Evolutionary conservation across 2,329 filamentous ascomycete genomes (phyloP), one percentile per base, ranked within the genome.

Genomic region (Neofusicoccum parvum): DNA sequence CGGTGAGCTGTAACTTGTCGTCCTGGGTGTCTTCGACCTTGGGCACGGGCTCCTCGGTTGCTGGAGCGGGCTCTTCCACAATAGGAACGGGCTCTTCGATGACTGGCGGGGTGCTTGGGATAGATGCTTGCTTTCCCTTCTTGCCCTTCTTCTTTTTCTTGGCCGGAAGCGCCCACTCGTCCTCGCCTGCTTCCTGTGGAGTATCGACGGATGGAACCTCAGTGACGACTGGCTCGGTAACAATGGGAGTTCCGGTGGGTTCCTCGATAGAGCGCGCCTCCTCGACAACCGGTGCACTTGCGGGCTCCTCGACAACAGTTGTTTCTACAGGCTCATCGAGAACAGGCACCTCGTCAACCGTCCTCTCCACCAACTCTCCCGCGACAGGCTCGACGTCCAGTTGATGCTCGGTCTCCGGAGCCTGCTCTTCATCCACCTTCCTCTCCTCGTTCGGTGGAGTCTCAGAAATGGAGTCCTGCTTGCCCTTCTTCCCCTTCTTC

Each of bases 401-500:
- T 32, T 27, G 49, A 36, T 32, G 15, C 23, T 17, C 34, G 3
- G 7, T 51, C 7, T 51, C 49, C 10, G 32, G 7, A 34, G 7
- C 2, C 5, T 51, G 32, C 49, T 43, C 37, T 12, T 58, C 37
- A 15, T 43, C 20, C 20, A 15, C 37, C 23, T 27, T 58, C 17
- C 62, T 36, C 23, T 46, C 54, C 0, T 36, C 62, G 5, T 20
- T 23, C n/a, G 50, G 39, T 1, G 58, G 56, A 48, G 43, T 51
- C 27, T 27, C 59, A 32, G 51, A 27, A 10, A 39, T 20, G 2
- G 65, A 68, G 9, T 32, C 51, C 12, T 72, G 70, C 51, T 72
- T 70, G 2, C 65, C 66, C 53, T 74, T 75, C 69, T 74, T 75
- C 10, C 60, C 70, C 51, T 75, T 76, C 69, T 76, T 77, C 11